Evolutionary conservation across 805 yeast species (phyloP).

Genomic region (Metschnikowia chrysomelidarum): DNA sequence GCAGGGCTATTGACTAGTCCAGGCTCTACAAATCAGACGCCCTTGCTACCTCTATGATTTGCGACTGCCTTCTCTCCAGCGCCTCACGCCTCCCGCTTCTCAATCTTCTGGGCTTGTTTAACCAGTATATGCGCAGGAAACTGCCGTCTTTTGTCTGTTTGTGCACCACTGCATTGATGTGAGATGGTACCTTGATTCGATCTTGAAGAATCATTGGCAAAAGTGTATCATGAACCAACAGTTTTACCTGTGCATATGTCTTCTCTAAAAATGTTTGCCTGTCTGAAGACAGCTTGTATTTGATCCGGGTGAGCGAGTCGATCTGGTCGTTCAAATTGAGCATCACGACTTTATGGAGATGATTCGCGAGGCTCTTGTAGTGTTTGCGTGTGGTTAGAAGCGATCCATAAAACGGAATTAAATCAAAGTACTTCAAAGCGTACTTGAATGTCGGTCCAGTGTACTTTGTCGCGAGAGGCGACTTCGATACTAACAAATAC

Average conservation of each 20-base stretch:
- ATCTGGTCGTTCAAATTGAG: conserved; percentile 39
- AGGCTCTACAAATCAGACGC: conserved; percentile 1
- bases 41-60: conserved; percentile 5
- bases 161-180: conserved; percentile 27
- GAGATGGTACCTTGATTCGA: conserved; percentile 9
- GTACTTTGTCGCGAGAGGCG: conserved; percentile 14
- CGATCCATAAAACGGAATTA: conserved; percentile 35
- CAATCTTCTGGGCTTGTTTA: conserved; percentile 14
- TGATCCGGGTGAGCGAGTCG: conserved; percentile 35
- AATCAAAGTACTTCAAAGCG: conserved; percentile 30
- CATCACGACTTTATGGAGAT: conserved; percentile 35
- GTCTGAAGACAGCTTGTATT: conserved; percentile 31
- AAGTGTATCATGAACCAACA: conserved; percentile 27
- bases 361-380: conserved; percentile 26
- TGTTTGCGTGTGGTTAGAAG: conserved; percentile 25
- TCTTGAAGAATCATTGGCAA: conserved; percentile 24
- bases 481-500: conserved; percentile 22
- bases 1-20: too few species aligned
- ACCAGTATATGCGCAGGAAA: conserved; percentile 36
- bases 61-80: conserved; percentile 12
- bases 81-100: background rate
- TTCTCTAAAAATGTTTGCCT: conserved; percentile 28
- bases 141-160: conserved; percentile 23
- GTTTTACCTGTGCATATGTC: conserved; percentile 26
- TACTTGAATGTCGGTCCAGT: conserved; percentile 26